phyloP scores from a whole-genome alignment of 768 basidiomycete genomes.

The Clitopilus hobsonii region DNA sequence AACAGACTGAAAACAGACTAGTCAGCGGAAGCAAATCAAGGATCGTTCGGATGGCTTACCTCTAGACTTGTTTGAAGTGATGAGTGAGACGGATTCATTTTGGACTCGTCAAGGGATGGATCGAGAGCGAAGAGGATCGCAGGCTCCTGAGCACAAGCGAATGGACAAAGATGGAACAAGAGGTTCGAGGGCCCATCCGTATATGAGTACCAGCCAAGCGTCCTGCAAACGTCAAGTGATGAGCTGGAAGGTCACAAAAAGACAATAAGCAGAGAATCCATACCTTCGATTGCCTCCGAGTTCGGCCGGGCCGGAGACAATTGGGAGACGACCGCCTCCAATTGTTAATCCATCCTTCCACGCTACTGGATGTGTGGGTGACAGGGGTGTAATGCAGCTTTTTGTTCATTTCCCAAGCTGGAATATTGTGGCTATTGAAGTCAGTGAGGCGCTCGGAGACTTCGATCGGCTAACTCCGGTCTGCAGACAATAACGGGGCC shows the following conservation, averaged over 20 bases:
- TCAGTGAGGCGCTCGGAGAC: not conserved
- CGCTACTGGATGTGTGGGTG: not conserved
- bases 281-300: not conserved
- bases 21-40: not conserved
- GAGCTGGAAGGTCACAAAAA: not conserved
- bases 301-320: not conserved
- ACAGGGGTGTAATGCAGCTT: not conserved
- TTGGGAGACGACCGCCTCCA: not conserved
- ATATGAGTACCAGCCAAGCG: not conserved
- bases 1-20: not conserved
- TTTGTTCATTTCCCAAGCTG: not conserved
- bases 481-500: not conserved
- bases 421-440: not conserved
- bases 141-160: conserved; percentile 1
- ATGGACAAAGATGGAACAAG: not conserved
- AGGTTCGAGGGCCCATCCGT: not conserved
- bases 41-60: not conserved
- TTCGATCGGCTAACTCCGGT: not conserved
- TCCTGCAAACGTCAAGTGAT: not conserved
- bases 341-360: not conserved
- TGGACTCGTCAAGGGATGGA: not conserved
- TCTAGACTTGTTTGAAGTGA: not conserved
- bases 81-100: not conserved
- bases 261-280: not conserved
- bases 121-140: not conserved